Percentiles rank a stretch among this genome's conserved stretches.
These are phyloP conservation scores for Tephrocybe sp. DNA, from an alignment of 768 basidiomycete genomes.

Conservation along the genomic window DNA sequence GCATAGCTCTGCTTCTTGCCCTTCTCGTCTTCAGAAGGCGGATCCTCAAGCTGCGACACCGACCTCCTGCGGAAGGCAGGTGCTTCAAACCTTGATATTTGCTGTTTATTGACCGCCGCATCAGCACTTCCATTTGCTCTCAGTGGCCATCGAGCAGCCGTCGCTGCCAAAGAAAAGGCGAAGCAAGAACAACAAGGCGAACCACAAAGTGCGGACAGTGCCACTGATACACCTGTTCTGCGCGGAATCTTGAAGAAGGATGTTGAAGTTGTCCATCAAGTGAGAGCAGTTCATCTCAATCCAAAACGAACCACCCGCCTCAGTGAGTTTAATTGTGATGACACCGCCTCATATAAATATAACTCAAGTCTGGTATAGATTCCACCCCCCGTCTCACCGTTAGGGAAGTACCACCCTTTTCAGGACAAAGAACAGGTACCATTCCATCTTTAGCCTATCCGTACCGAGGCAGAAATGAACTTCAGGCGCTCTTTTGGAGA, in stretches of 20 bases:
- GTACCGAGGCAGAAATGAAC: no score
- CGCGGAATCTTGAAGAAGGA: background rate
- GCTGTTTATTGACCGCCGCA: background rate
- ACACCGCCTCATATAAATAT: no score
- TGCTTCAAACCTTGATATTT: background rate
- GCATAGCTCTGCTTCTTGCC: background rate
- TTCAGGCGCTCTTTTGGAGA: no score
- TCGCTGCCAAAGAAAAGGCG: background rate
- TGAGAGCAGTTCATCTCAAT: background rate
- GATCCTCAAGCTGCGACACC: background rate
- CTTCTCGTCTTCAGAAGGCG: conserved; percentile 7
- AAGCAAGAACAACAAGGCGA: background rate
- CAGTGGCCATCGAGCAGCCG: background rate
- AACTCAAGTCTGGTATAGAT: background rate
- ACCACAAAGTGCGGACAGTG: background rate
- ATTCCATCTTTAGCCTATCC: no score
- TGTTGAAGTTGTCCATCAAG: background rate
- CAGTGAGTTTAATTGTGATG: background rate
- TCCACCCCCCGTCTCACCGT: no score
- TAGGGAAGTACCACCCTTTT: no score
- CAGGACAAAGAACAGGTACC: no score
- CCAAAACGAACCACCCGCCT: background rate
- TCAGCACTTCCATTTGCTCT: background rate
- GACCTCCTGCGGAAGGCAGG: conserved; percentile 4
- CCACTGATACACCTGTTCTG: background rate